Evolutionary conservation across 495 filamentous ascomycete species (phyloP).

Genomic region (Geoglossum glabrum): DNA sequence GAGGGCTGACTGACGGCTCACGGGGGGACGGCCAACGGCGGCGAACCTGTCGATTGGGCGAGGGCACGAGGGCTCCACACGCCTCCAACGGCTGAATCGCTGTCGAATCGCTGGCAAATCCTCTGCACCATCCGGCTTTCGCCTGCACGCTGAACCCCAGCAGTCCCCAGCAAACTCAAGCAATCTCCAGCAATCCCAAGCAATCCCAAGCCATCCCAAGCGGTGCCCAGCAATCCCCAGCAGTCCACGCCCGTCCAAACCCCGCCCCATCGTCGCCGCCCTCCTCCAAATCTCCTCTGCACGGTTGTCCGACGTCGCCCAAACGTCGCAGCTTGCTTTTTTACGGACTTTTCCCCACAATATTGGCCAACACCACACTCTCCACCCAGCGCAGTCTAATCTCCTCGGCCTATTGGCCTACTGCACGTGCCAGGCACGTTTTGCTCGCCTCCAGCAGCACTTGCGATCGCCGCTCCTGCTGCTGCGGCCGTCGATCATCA

Average conservation of each 20-base stretch:
- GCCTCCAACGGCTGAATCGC: no score
- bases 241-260: no score
- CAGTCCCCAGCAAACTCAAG: background rate
- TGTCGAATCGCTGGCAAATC: no score
- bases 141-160: background rate
- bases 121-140: background rate
- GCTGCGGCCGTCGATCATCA: background rate
- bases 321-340: background rate
- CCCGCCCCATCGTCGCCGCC: no score
- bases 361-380: background rate
- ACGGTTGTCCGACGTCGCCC: background rate
- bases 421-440: slow-evolving; percentile 1
- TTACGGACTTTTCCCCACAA: background rate
- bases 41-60: no score
- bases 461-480: background rate
- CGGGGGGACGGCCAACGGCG: background rate
- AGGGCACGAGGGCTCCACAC: no score
- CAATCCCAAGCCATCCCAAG: no score
- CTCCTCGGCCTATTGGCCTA: background rate
- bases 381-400: background rate
- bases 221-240: no score
- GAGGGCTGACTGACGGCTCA: background rate
- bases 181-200: no score
- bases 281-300: no score
- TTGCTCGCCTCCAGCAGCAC: background rate